Base-by-base conservation (phyloP, 768 basidiomycete species). In the Trametes villosa region DNA sequence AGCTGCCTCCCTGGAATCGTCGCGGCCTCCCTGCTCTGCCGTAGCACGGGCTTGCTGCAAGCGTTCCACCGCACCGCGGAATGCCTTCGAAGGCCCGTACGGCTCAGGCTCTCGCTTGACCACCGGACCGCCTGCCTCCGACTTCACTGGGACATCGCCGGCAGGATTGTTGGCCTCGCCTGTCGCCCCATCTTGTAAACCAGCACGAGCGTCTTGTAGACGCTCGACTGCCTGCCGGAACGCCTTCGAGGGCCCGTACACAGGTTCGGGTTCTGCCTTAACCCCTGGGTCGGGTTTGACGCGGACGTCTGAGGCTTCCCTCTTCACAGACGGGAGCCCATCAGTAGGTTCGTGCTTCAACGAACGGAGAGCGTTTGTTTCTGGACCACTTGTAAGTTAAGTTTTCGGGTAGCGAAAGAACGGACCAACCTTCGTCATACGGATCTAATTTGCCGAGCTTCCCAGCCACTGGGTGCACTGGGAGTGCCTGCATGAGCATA, bases 381-480 rank as follows among this genome's bases (percentile, higher is more conserved):
- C 68, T 69, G 50, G 7, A 20, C 12, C 24, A 13, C 8, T 26
- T 4, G 44, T 45, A 11, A 9, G 22, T 7, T 22, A 50, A 29
- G 15, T 17, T 4, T 48, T 12, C n/a, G 9, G 46, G 15, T 29
- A 11, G 9, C 13, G 11, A 9, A n/a, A 20, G 12, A 9, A 9
- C 33, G 13, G 18, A 45, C 53, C 13, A 15, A 68, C 69, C 67
- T 62, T 67, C 58, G 34, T 68, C 69, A 49, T 68, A 68, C 13
- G 69, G 67, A 57, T 70, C 69, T 22, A 52, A 41, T 41, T 70
- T 67, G 46, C 49, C 59, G 24, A 58, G n/a, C 33, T 60, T 53
- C 13, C 34, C 29, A 24, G 56, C 2, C 12, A 27, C 9, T 18
- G n/a, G 30, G 4, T 26, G 30, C 41, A 22, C 17, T 46, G 36